Conservation (phyloP, 2,329 filamentous ascomycete species). For the Ophiostoma sp. region DNA sequence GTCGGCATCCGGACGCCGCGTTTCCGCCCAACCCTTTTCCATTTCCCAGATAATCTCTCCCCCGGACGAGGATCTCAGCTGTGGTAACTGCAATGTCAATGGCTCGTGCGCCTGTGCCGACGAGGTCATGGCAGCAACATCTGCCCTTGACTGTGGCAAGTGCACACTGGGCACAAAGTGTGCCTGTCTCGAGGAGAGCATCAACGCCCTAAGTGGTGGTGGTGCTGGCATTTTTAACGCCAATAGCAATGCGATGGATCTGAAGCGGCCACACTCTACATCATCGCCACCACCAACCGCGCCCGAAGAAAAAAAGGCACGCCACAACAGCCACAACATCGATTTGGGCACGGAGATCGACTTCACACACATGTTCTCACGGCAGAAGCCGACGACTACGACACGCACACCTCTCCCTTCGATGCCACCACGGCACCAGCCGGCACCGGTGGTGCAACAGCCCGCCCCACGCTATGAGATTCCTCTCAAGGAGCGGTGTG, state of each 20-base stretch:
- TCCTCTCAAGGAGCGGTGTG: conserved; percentile 62
- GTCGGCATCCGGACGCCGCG: conserved; percentile 29
- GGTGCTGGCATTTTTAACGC: conserved; percentile 26
- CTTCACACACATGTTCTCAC: conserved; percentile 62
- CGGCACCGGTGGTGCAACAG: conserved; percentile 13
- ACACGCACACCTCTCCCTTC: conserved; percentile 24
- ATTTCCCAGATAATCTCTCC: conserved; percentile 55
- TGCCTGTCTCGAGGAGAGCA: conserved; percentile 50
- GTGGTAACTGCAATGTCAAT: conserved; percentile 51
- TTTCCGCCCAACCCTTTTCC: conserved; percentile 43
- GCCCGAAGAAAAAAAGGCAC: conserved; percentile 52
- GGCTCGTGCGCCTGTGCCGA: conserved; percentile 56
- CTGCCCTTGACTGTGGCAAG: conserved; percentile 56
- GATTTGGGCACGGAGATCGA: conserved; percentile 60
- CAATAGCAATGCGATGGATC: conserved; percentile 28
- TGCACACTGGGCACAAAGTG: conserved; percentile 60
- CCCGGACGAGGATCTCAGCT: conserved; percentile 45
- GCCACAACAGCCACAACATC: conserved; percentile 32
- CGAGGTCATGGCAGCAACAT: conserved; percentile 48
- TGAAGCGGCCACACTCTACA: conserved; percentile 44
- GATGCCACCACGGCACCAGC: conserved; percentile 27
- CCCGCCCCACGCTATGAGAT: conserved; percentile 31
- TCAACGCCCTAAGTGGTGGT: conserved; percentile 32
- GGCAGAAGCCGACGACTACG: conserved; percentile 35
- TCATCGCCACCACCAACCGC: conserved; percentile 37